Conservation (phyloP, 2,329 filamentous ascomycete species). For the Aspergillus alliaceus region DNA sequence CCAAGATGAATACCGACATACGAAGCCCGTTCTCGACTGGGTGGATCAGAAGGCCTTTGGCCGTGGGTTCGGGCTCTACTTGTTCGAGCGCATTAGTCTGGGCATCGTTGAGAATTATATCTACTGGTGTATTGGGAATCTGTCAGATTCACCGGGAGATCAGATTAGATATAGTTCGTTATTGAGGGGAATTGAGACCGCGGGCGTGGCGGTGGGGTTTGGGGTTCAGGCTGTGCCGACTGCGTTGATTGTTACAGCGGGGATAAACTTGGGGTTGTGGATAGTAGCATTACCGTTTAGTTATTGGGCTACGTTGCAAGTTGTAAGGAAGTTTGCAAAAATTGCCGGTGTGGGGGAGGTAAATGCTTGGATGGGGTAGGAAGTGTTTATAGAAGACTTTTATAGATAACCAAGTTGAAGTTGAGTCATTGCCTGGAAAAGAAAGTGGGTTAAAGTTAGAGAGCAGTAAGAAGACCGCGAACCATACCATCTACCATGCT, state of each 20-base stretch:
- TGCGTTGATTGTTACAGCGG: constrained; percentile 43
- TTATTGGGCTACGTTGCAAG: constrained; percentile 45
- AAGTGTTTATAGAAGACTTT: too few species aligned
- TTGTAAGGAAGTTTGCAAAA: constrained; percentile 41
- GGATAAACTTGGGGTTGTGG: constrained; percentile 47
- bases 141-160: constrained; percentile 46
- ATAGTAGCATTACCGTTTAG: constrained; percentile 46
- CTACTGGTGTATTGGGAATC: constrained; percentile 50
- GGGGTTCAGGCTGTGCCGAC: constrained; percentile 49
- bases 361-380: too few species aligned
- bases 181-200: constrained; percentile 45
- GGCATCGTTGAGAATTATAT: constrained; percentile 48
- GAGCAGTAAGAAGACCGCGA: too few species aligned
- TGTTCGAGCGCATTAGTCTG: constrained; percentile 42
- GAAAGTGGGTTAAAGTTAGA: too few species aligned
- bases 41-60: constrained; percentile 40
- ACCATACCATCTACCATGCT: fast-evolving
- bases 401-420: too few species aligned
- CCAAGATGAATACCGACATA: constrained; percentile 49
- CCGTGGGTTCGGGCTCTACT: constrained; percentile 45
- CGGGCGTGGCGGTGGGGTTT: constrained; percentile 44
- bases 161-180: constrained; percentile 49
- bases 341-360: too few species aligned
- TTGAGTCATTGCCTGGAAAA: too few species aligned
- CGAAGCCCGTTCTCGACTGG: constrained; percentile 47